A percentile compares a stretch with the other conserved stretches of the same genome.
phyloP scores from a whole-genome alignment of 805 yeast species.

The Candida boleticola region DNA sequence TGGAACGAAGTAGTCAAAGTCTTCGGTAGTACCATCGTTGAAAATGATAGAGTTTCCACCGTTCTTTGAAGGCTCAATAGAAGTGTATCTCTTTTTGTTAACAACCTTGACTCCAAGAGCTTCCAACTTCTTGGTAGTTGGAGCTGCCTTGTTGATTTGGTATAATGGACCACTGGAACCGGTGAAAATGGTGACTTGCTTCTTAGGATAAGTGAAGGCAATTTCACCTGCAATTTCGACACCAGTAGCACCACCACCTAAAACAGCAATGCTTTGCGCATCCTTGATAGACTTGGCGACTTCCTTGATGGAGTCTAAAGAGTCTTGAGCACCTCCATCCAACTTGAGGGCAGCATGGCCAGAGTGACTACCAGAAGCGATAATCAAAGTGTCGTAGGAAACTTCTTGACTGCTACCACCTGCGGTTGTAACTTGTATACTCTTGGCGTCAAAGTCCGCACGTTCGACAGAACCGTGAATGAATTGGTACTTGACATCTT shows the following conservation, averaged over 20 bases:
- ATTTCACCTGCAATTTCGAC: slow-evolving; percentile 40
- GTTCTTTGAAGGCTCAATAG: slow-evolving; percentile 7
- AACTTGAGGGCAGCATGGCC: slow-evolving; percentile 24
- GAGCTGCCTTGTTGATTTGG: slow-evolving; percentile 9
- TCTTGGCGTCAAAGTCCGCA: slow-evolving; percentile 24
- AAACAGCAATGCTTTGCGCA: slow-evolving; percentile 29
- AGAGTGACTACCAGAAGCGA: slow-evolving; percentile 33
- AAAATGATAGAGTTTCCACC: slow-evolving; percentile 11
- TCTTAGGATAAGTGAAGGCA: slow-evolving; percentile 16
- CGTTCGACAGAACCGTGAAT: slow-evolving; percentile 23
- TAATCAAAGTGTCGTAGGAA: slow-evolving; percentile 29
- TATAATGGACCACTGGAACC: slow-evolving; percentile 19
- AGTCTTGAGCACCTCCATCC: slow-evolving; percentile 14
- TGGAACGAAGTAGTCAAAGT: slow-evolving; percentile 30
- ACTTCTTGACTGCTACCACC: slow-evolving; percentile 5
- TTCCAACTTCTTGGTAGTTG: slow-evolving; percentile 16
- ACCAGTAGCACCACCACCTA: slow-evolving; percentile 43
- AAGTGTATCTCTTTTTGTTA: slow-evolving; percentile 12
- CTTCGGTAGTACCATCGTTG: slow-evolving; percentile 15
- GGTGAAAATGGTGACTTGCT: slow-evolving; percentile 24
- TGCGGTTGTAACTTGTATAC: slow-evolving; percentile 11
- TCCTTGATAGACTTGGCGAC: slow-evolving; percentile 14
- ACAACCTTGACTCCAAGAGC: slow-evolving; percentile 22
- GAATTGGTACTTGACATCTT: slow-evolving; percentile 13
- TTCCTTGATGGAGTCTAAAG: slow-evolving; percentile 15